Evolutionary conservation across 2,329 filamentous ascomycete genomes (phyloP).

Genomic region (Shiraia sp.): DNA sequence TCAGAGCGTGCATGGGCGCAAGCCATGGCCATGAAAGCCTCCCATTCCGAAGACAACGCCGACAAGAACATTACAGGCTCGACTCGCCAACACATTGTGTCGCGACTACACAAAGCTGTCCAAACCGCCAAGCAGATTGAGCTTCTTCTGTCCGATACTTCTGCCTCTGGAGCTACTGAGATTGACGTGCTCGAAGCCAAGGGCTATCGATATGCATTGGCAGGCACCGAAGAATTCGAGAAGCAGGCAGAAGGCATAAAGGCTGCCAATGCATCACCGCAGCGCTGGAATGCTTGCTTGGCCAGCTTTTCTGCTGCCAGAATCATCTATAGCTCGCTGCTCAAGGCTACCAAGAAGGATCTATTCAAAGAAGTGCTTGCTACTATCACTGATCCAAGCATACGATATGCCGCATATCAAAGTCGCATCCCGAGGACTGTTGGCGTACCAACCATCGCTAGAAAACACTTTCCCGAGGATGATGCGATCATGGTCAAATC

Average conservation of each 20-base stretch:
- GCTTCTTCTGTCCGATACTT: conserved; percentile 64
- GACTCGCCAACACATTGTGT: conserved; percentile 85
- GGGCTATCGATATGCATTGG: conserved; percentile 78
- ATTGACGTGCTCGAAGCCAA: conserved; percentile 81
- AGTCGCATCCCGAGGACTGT: conserved; percentile 84
- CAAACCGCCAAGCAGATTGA: conserved; percentile 71
- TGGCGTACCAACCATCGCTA: conserved; percentile 76
- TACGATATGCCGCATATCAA: conserved; percentile 93
- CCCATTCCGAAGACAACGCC: conserved; percentile 73
- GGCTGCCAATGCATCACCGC: conserved; percentile 40
- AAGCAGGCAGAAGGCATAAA: conserved; percentile 64
- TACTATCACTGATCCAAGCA: conserved; percentile 86
- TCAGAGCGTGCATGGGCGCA: conserved; percentile 94
- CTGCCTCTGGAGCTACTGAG: conserved; percentile 66
- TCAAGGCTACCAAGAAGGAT: conserved; percentile 69
- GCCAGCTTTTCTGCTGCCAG: conserved; percentile 74
- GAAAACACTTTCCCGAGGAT: conserved; percentile 73
- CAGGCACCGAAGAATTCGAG: conserved; percentile 80
- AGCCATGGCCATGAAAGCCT: conserved; percentile 90
- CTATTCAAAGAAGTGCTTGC: conserved; percentile 83
- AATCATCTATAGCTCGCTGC: conserved; percentile 80
- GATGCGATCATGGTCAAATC: conserved; percentile 65
- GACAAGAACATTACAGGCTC: conserved; percentile 75
- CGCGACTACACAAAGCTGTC: conserved; percentile 79
- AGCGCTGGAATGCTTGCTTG: conserved; percentile 78